Conservation (phyloP, 768 basidiomycete species). For the Rhodocollybia butyracea region DNA sequence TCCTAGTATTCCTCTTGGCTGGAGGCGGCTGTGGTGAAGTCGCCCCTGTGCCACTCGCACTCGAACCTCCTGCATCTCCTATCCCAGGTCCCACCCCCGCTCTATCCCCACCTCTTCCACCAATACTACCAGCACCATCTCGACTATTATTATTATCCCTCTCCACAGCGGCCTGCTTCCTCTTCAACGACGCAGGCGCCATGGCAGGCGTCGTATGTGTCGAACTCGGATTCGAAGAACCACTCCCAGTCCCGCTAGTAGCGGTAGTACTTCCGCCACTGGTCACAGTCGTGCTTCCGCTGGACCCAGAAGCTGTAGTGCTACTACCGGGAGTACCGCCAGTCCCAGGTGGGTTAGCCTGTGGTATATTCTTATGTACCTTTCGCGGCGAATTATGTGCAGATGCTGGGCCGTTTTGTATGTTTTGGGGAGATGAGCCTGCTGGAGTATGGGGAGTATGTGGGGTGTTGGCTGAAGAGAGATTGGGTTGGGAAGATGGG, state of each 20-base stretch:
- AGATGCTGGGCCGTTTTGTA: conserved; percentile 46
- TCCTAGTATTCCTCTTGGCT: neutral
- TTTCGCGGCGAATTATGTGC: conserved; percentile 58
- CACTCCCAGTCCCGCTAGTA: no score
- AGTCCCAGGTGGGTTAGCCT: conserved; percentile 13
- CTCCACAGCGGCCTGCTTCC: conserved; percentile 29
- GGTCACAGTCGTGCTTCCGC: no score
- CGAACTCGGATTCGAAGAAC: conserved; percentile 28
- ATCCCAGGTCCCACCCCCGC: neutral
- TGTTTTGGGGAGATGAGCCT: conserved; percentile 6
- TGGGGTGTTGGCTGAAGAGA: neutral
- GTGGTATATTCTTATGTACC: conserved; percentile 56
- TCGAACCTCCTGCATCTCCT: neutral
- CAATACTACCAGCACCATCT: neutral
- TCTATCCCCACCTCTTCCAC: neutral
- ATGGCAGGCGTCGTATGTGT: conserved; percentile 49
- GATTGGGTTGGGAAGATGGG: conserved; percentile 26
- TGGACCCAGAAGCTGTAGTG: no score
- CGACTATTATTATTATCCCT: neutral
- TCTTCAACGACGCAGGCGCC: conserved; percentile 49
- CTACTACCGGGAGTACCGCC: conserved; percentile 13
- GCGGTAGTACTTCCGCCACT: conserved; percentile 12
- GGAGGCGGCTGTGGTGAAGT: neutral
- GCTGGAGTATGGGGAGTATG: neutral
- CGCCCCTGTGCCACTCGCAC: neutral